Conservation (phyloP, 352 stramenopile species). For the Globisporangium sylvaticum region DNA sequence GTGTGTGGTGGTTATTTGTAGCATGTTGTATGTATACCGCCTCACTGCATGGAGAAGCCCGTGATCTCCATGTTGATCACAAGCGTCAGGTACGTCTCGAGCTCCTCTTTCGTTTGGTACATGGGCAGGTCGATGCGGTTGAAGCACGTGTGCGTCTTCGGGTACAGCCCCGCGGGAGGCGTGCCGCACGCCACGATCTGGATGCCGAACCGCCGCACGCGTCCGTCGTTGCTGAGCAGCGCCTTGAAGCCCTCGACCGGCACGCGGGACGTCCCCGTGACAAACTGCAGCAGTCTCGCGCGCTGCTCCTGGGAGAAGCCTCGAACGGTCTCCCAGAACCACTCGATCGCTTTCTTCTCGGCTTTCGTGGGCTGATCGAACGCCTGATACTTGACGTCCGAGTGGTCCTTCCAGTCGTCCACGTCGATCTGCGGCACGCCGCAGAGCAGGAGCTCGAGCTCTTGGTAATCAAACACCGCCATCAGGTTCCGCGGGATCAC, state of each 20-base stretch:
- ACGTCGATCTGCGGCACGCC: conserved; percentile 90
- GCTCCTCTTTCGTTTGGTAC: conserved; percentile 66
- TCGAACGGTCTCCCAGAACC: conserved; percentile 88
- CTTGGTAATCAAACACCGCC: conserved; percentile 92
- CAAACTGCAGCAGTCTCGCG: conserved; percentile 87
- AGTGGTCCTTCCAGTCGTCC: conserved; percentile 85
- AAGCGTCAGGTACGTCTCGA: conserved; percentile 95
- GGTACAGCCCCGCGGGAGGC: conserved; percentile 67
- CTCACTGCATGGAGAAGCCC: conserved; percentile 95
- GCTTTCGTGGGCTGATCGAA: conserved; percentile 52
- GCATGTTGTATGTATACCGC: conserved; percentile 19
- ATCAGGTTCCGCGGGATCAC: conserved; percentile 88
- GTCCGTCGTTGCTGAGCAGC: conserved; percentile 70
- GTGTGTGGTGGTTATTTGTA: background rate
- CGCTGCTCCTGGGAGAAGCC: conserved; percentile 83
- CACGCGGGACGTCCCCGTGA: conserved; percentile 85
- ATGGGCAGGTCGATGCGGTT: conserved; percentile 85
- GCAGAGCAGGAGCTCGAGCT: conserved; percentile 94
- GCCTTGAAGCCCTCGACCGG: conserved; percentile 95
- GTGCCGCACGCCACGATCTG: conserved; percentile 88
- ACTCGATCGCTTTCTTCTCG: conserved; percentile 74
- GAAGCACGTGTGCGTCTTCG: conserved; percentile 87
- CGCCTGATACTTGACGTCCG: conserved; percentile 73
- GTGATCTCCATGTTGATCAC: conserved; percentile 98
- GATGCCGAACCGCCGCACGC: conserved; percentile 95